Evolutionary conservation across 2,329 filamentous ascomycete genomes (phyloP).

Genomic region (Aspergillus terreus): DNA sequence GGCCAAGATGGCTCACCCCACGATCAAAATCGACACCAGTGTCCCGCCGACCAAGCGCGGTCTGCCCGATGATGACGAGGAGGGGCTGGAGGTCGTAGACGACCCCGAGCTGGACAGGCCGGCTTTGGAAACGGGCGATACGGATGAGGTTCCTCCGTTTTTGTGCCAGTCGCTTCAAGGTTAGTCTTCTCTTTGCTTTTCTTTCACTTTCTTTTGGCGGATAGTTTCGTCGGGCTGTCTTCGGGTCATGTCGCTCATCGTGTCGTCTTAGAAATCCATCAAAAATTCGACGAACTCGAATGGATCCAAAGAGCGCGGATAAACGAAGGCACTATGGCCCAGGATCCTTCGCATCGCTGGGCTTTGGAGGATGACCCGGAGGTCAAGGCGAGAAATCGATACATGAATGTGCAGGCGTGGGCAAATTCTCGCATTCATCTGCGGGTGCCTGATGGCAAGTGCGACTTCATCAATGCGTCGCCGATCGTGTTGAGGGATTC

Average conservation of each 20-base stretch:
- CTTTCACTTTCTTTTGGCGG: not conserved
- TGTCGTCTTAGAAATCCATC: slow-evolving; percentile 48
- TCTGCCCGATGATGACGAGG: slow-evolving; percentile 33
- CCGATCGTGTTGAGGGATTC: slow-evolving; percentile 58
- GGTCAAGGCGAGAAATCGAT: slow-evolving; percentile 69
- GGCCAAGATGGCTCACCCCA: slow-evolving; percentile 40
- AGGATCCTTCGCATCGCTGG: slow-evolving; percentile 52
- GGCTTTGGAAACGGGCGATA: slow-evolving; percentile 25
- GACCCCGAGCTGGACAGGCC: slow-evolving; percentile 25
- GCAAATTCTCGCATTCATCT: slow-evolving; percentile 80
- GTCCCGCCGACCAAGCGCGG: slow-evolving; percentile 38
- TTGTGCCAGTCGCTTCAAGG: slow-evolving; percentile 36
- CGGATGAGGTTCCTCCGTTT: slow-evolving; percentile 35
- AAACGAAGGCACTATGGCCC: slow-evolving; percentile 41
- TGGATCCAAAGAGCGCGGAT: slow-evolving; percentile 57
- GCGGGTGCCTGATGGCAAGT: slow-evolving; percentile 66
- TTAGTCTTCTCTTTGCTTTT: slow-evolving; percentile 25
- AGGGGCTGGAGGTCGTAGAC: slow-evolving; percentile 23
- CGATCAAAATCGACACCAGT: slow-evolving; percentile 39
- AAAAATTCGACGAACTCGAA: slow-evolving; percentile 60
- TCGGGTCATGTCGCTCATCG: slow-evolving; percentile 5
- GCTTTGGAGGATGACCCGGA: slow-evolving; percentile 56
- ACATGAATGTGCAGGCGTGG: slow-evolving; percentile 86
- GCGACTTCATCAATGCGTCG: slow-evolving; percentile 81
- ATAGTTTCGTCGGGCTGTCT: not conserved